phyloP scores from a whole-genome alignment of 345 rosid genomes.

The Citrus australasica region DNA sequence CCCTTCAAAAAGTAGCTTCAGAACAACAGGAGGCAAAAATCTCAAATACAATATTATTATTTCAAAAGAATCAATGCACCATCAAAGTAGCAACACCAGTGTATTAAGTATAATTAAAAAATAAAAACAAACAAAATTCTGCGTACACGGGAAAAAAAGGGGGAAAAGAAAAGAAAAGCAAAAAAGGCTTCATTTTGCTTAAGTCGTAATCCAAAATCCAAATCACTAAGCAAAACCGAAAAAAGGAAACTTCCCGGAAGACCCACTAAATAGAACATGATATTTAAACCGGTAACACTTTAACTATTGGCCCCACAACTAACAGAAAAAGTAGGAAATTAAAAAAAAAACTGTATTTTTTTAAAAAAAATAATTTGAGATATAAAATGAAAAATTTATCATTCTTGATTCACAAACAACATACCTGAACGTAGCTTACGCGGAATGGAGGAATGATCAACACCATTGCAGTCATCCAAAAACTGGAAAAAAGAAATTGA shows the following conservation, averaged over 20 bases:
- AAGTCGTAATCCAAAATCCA: constrained; percentile 43
- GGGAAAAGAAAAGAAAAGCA: constrained; percentile 44
- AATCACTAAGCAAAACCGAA: constrained; percentile 25
- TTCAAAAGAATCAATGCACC: constrained; percentile 26
- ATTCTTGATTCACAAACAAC: constrained; percentile 24
- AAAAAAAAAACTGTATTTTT: not conserved
- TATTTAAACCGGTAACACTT: constrained; percentile 6
- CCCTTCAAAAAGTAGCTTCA: constrained; percentile 27
- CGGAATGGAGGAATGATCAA: constrained; percentile 77
- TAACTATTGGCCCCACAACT: constrained; percentile 4
- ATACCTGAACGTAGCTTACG: constrained; percentile 96
- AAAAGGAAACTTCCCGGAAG: constrained; percentile 52
- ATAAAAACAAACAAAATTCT: constrained; percentile 37
- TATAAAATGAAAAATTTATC: not conserved
- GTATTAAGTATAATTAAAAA: constrained; percentile 17
- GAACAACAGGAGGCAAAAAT: constrained; percentile 3
- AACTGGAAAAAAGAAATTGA: constrained; percentile 25
- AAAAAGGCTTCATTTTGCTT: constrained; percentile 46
- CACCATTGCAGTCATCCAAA: constrained; percentile 49
- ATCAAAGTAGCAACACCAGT: constrained; percentile 24
- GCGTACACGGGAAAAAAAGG: constrained; percentile 40
- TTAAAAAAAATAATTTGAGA: not conserved
- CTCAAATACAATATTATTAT: constrained; percentile 7
- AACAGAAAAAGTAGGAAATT: not conserved
- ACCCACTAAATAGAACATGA: constrained; percentile 19